phyloP scores from a whole-genome alignment of 2,329 filamentous ascomycete species.

The Aspergillus sp. region DNA sequence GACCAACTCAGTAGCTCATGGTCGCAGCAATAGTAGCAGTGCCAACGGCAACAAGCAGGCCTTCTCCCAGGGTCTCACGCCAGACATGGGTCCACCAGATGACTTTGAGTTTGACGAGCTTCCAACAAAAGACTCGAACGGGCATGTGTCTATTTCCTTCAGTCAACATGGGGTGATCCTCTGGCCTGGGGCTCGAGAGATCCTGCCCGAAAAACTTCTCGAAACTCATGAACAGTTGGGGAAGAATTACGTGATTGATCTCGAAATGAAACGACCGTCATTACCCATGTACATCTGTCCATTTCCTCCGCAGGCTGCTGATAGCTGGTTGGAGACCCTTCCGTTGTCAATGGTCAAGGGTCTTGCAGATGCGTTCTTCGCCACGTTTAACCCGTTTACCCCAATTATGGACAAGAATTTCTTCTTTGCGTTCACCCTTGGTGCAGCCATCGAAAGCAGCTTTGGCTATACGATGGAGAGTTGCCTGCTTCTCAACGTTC shows the following conservation, averaged over 20 bases:
- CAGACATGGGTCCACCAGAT: slow-evolving; percentile 20
- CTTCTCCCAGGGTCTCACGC: slow-evolving; percentile 18
- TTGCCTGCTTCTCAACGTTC: slow-evolving; percentile 45
- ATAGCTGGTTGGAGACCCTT: slow-evolving; percentile 42
- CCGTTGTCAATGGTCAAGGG: slow-evolving; percentile 45
- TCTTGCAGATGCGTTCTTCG: slow-evolving; percentile 48
- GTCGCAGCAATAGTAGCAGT: slow-evolving; percentile 3
- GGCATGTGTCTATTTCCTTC: slow-evolving; percentile 40
- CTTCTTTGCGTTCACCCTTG: slow-evolving; percentile 46
- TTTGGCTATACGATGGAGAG: slow-evolving; percentile 49
- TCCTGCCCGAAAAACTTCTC: slow-evolving; percentile 39
- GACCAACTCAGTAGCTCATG: slow-evolving; percentile 11
- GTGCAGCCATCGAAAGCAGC: slow-evolving; percentile 42
- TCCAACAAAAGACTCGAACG: slow-evolving; percentile 23
- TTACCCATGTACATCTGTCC: slow-evolving; percentile 37
- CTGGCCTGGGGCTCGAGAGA: slow-evolving; percentile 42
- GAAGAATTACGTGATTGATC: slow-evolving; percentile 44
- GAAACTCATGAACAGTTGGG: slow-evolving; percentile 33
- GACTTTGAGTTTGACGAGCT: slow-evolving; percentile 26
- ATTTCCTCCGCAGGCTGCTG: slow-evolving; percentile 28
- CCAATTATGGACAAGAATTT: slow-evolving; percentile 48
- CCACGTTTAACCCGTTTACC: slow-evolving; percentile 49
- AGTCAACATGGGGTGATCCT: slow-evolving; percentile 46
- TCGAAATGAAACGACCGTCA: slow-evolving; percentile 42
- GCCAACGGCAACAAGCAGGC: slow-evolving; percentile 5